Base-by-base conservation (phyloP, 768 basidiomycete species). In the Exsudoporus frostii region DNA sequence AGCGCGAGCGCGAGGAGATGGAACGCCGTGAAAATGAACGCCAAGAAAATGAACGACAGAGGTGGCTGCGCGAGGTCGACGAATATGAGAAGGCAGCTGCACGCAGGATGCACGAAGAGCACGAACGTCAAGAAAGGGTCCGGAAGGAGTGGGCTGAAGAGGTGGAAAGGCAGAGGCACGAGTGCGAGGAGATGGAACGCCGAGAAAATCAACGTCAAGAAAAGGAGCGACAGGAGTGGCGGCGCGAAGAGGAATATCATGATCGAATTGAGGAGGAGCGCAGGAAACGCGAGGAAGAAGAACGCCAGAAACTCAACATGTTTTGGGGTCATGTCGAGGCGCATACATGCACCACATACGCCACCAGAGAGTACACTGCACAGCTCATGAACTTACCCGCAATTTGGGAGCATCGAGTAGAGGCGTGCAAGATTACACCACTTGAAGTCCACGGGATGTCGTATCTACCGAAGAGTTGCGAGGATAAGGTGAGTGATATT, bases 331-430 rank as follows among this genome's bases (percentile, higher is more conserved):
- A 11, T 5, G 33, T 61, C 0, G 50, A 67, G 27, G 46, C 57
- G 4, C 60, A 57, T 40, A 45, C 15, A 11, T 72, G 71, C 49
- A 60, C 53, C 27, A 62, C 62, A 0, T 70, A 65, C 15, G 65
- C 50, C 0, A 64, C 64, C 15, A 59, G 63, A 22, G 65, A 64
- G 30, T 72, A 72, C 17, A 62, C 58, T 4, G 72, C 70, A 3
- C 52, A 48, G 0, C 57, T 73, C 5, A 56, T 54, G 40, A 71
- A 68, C 40, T 51, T 69, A 2, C 72, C 68, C 6, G 5, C 47
- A 4, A 52, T 50, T 9, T 62, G 63, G 51, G 47, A 44, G 11
- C 62, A 59, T 43, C 62, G 56, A 4, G 54, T 70, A 24, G 62
- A 66, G 27, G 68, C 62, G 0, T 69, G 67, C 60, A 62, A 53